These are phyloP conservation scores for Schoenoplectus tabernaemontani DNA, from an alignment of 202 grass and related monocot species.

Conservation along the genomic window DNA sequence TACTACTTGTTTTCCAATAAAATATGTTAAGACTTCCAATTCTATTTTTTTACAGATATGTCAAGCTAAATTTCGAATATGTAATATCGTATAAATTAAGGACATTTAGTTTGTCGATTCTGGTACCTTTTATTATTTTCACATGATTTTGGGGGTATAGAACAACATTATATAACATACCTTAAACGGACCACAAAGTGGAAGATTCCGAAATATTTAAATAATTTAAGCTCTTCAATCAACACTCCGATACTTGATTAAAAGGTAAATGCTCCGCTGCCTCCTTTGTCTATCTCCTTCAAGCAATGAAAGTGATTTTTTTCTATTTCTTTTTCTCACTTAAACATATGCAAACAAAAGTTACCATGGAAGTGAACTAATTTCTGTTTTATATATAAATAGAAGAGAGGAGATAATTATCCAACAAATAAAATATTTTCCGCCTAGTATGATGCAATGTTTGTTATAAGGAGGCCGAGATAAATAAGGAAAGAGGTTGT, in stretches of 20 bases:
- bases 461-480: not conserved
- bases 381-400: not conserved
- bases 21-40: too few relatives aligned
- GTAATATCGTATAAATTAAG: too few relatives aligned
- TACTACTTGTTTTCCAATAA: too few relatives aligned
- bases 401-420: not conserved
- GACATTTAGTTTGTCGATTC: too few relatives aligned
- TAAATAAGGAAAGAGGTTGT: conserved; percentile 1
- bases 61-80: too few relatives aligned
- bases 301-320: not conserved
- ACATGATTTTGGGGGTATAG: too few relatives aligned
- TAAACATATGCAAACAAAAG: not conserved
- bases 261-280: not conserved
- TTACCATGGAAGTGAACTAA: not conserved
- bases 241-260: not conserved
- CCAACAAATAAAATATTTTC: not conserved
- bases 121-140: too few relatives aligned
- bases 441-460: not conserved
- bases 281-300: not conserved
- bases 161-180: not conserved
- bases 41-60: too few relatives aligned
- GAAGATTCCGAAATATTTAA: not conserved
- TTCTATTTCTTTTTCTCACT: not conserved
- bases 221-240: not conserved
- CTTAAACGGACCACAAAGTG: not conserved